Conservation (phyloP, 2,329 filamentous ascomycete species). For the Colletotrichum tropicale region DNA sequence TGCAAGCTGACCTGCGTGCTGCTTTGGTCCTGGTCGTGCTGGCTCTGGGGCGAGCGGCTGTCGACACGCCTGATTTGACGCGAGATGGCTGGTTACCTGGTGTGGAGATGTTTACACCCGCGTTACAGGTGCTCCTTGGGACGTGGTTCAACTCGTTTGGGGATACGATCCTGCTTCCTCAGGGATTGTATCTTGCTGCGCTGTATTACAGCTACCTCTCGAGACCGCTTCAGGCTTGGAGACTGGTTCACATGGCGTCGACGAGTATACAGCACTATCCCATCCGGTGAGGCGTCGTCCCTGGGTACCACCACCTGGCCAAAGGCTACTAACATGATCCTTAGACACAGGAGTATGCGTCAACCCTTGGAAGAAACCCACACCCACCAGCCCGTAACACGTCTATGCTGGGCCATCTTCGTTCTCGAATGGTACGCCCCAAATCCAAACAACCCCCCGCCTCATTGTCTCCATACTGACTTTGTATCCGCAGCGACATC, state of each 20-base stretch:
- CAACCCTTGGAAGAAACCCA: neutral
- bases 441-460: too few species aligned
- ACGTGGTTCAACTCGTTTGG: neutral
- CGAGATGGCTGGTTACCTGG: neutral
- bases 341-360: neutral
- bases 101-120: neutral
- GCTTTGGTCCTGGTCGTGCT: neutral
- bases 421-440: conserved; percentile 26
- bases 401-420: conserved; percentile 29
- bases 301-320: neutral
- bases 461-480: fast-evolving
- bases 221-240: conserved; percentile 22
- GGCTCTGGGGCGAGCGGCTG: neutral
- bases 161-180: neutral
- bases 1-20: neutral
- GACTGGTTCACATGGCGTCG: conserved; percentile 24
- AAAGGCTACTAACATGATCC: neutral
- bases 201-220: neutral
- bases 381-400: conserved; percentile 17
- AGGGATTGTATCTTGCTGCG: neutral
- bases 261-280: conserved; percentile 23
- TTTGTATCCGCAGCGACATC: conserved; percentile 16
- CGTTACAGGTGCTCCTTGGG: neutral
- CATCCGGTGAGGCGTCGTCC: neutral
- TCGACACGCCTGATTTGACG: neutral